Conservation (phyloP, 75 land plant genomes). For the Chamaecyparis obtusa region DNA sequence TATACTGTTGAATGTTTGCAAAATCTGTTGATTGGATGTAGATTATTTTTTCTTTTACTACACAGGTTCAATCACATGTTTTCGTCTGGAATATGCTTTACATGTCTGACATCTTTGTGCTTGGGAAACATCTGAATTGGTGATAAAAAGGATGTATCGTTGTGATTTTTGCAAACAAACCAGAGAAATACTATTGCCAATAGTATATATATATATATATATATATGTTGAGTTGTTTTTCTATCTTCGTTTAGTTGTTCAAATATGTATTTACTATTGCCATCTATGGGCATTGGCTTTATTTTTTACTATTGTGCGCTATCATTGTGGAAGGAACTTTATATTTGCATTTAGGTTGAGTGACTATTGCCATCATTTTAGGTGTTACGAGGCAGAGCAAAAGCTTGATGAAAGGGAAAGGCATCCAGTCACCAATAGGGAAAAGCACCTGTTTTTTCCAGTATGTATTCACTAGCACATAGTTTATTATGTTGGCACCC, state of each 20-base stretch:
- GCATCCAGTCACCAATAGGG: constrained; percentile 82
- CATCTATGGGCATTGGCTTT: not conserved
- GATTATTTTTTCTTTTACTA: not conserved
- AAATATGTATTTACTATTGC: not conserved
- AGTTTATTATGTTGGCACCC: not conserved
- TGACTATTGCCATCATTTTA: constrained; percentile 15
- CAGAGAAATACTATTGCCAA: not conserved
- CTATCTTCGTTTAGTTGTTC: not conserved
- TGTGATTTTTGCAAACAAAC: not conserved
- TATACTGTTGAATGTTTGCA: not conserved
- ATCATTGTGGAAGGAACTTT: not conserved
- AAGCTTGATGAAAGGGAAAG: constrained; percentile 86
- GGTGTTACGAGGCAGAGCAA: constrained; percentile 84
- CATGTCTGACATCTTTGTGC: not conserved
- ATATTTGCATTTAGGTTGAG: not conserved
- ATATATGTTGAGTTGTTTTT: not conserved
- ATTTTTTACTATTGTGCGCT: not conserved
- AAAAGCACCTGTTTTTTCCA: constrained; percentile 56
- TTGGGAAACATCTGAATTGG: not conserved
- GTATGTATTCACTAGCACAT: constrained; percentile 14
- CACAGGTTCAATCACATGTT: not conserved
- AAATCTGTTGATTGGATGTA: not conserved
- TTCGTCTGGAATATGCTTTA: not conserved
- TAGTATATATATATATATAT: not conserved
- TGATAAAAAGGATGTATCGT: not conserved